phyloP scores from a whole-genome alignment of 2,329 filamentous ascomycete species.

The Shiraia bambusicola region DNA sequence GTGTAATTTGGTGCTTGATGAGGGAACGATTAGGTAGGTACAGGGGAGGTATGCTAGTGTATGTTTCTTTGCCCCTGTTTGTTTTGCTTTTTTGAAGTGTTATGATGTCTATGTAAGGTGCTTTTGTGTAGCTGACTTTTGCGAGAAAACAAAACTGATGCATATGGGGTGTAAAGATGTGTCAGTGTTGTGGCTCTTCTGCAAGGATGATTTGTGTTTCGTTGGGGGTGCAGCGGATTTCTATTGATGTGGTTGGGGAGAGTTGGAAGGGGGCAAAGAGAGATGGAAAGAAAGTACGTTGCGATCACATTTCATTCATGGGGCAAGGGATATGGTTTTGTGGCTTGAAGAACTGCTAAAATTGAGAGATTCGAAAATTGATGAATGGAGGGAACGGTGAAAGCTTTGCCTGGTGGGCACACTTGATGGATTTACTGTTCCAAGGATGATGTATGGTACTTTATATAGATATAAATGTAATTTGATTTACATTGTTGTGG shows the following conservation, averaged over 20 bases:
- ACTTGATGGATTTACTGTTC: too few species aligned
- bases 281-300: slow-evolving; percentile 43
- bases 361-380: background rate
- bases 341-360: slow-evolving; percentile 24
- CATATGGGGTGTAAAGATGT: slow-evolving; percentile 47
- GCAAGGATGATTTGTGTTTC: slow-evolving; percentile 41
- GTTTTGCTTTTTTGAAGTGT: too few species aligned
- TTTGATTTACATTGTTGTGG: background rate
- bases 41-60: slow-evolving; percentile 35
- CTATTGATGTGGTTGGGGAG: slow-evolving; percentile 42
- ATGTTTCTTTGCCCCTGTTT: slow-evolving; percentile 38
- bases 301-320: slow-evolving; percentile 41
- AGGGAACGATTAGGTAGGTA: slow-evolving; percentile 14
- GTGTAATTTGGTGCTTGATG: slow-evolving; percentile 21
- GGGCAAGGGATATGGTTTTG: slow-evolving; percentile 25
- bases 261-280: slow-evolving; percentile 22
- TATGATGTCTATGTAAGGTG: too few species aligned
- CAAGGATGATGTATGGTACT: too few species aligned
- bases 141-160: slow-evolving; percentile 24
- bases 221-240: slow-evolving; percentile 32
- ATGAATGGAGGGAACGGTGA: too few species aligned
- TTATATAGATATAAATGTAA: background rate
- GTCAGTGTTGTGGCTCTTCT: slow-evolving; percentile 46
- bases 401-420: too few species aligned
- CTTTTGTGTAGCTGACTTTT: too few species aligned